Evolutionary conservation across 805 yeast species (phyloP), one percentile per base, ranked within the genome.

Genomic region (Candida sanyiensis): DNA sequence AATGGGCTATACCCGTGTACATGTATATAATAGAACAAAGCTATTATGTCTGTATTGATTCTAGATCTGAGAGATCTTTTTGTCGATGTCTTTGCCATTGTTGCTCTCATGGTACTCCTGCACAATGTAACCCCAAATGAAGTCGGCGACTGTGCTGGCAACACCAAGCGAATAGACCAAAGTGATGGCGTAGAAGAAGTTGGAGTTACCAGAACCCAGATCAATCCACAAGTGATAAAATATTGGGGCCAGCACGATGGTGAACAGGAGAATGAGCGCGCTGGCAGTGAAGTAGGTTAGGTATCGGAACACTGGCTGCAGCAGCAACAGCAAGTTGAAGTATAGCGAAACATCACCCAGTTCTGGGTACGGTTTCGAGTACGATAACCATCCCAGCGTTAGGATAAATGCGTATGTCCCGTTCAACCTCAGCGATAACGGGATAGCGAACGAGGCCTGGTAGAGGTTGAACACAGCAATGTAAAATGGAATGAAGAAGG

Each of bases 201-300:
- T 93, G 37, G 96, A 80, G 63, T 93, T 93, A 20, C 98, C 99
- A 23, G 93, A 86, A 11, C 96, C 96, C 42, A 86, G 69, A 42
- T 81, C 83, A 49, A 90, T 85, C 99, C 99, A 93, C 43, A 93
- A 73, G 59, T 87, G 87, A 64, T 88, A 88, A 58, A 90, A 93
- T 8, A 86, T 78, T 2, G 97, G 97, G 5, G 93, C 77, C 34
- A 93, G 68, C 2, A 84, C 66, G 17, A 83, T 61, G 17, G 81
- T 68, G 44, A 73, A 78, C 7, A 74, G 46, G 33, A 83, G 63
- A 7, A 77, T 67, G 29, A 84, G 58, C 3, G 70, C 67, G 25
- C 76, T 69, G 18, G 78, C 61, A 33, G 73, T 49, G 6, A 69
- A 64, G 49, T 73, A 73, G 37, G 67, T 62, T 43, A 77, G 48